Base-by-base conservation (phyloP, 2,329 filamentous ascomycete species). In the Fusarium caatingaense region DNA sequence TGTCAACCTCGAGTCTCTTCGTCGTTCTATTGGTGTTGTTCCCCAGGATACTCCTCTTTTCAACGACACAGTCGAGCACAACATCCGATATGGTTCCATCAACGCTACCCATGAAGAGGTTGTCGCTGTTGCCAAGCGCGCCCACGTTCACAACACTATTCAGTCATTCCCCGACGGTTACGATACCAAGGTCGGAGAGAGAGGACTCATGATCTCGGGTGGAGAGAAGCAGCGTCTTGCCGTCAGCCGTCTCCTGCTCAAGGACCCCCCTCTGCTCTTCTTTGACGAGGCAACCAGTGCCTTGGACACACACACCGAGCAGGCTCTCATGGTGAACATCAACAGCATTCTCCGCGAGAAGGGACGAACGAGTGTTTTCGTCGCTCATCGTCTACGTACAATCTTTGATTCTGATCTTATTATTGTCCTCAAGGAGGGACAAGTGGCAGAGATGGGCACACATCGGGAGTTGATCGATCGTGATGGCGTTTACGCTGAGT, bases 21-120 rank as follows among this genome's bases (percentile, higher is more conserved):
- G 96, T 9, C 89, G 88, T 69, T 88, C 92, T 4, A 98, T 99
- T 69, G 96, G 96, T 23, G 95, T 99, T 18, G 96, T 99, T 1
- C 96, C 96, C 0, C 97, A 99, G 78, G 96, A 99, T 74, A 98
- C 96, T 1, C 94, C 96, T 0, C 85, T 99, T 2, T 99, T 99
- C 85, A 99, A 99, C 79, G 94, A 97, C 76, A 96, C 94, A 0
- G 95, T 99, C 62, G 92, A 92, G 77, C 93, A 98, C 79, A 99
- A 99, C 78, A 97, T 99, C 75, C 91, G 90, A 68, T 99, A 99
- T 78, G 96, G 96, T 53, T 88, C 92, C 71, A 87, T 98, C 68
- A 88, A 89, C 48, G 94, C 95, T 0, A 86, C 90, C 0, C 84
- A 87, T 12, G 93, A 93, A 32, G 85, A 91, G 60, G 91, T 99